A percentile compares a stretch with the other conserved stretches of the same genome.
Evolutionary conservation across 805 yeast genomes (phyloP).

Genomic region (Saccharomyces cerevisiae): DNA sequence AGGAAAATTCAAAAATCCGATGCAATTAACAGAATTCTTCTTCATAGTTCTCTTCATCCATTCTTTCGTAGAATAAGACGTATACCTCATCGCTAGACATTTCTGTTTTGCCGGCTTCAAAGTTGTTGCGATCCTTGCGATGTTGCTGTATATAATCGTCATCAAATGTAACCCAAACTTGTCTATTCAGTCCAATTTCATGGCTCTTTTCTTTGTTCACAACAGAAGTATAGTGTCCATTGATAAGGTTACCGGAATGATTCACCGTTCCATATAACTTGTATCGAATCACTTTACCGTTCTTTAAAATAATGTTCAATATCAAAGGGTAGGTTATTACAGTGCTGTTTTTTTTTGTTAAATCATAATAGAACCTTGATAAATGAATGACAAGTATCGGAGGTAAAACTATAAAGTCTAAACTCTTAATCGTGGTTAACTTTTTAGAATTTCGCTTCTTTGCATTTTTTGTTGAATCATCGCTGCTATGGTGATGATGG

Average conservation of each 20-base stretch:
- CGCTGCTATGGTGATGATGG: constrained; percentile 21
- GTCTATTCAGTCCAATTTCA: constrained; percentile 27
- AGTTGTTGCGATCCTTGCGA: constrained; percentile 36
- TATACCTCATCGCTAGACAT: constrained; percentile 55
- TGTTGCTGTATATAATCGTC: constrained; percentile 49
- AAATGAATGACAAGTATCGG: constrained; percentile 72
- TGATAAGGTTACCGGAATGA: constrained; percentile 59
- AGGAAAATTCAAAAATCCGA: background rate
- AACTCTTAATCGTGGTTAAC: constrained; percentile 50
- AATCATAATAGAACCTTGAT: constrained; percentile 59
- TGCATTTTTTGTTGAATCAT: constrained; percentile 16
- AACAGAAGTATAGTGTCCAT: constrained; percentile 71
- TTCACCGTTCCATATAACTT: constrained; percentile 56
- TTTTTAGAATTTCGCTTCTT: constrained; percentile 33
- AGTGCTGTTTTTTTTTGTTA: constrained; percentile 46
- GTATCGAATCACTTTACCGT: constrained; percentile 34
- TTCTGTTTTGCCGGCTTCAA: constrained; percentile 30
- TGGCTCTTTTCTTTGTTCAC: constrained; percentile 42
- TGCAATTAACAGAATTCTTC: background rate
- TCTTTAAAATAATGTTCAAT: constrained; percentile 39
- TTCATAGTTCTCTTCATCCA: constrained; percentile 7
- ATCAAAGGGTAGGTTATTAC: constrained; percentile 48
- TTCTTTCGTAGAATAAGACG: constrained; percentile 54
- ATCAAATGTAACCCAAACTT: constrained; percentile 67
- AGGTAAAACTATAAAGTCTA: constrained; percentile 74